A percentile compares a stretch with the other conserved stretches of the same genome.
Conservation (phyloP, 148 eudicot genomes). For the Bassia scoparia region DNA sequence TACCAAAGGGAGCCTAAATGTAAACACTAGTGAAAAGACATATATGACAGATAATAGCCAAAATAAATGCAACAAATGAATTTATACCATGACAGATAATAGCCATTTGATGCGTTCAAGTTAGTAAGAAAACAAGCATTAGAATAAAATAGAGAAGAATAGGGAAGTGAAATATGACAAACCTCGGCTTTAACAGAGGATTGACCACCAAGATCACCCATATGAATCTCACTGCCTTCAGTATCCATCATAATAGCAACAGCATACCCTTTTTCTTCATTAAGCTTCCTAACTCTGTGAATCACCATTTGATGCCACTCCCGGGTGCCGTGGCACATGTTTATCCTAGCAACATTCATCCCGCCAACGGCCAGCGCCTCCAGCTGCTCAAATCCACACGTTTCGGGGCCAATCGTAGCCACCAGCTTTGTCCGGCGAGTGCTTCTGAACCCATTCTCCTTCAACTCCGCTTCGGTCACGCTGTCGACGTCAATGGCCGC, state of each 20-base stretch:
- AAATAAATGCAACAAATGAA: too few species aligned
- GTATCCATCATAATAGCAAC: slow-evolving; percentile 98
- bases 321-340: slow-evolving; percentile 91
- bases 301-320: slow-evolving; percentile 83
- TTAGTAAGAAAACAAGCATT: too few species aligned
- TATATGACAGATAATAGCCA: too few species aligned
- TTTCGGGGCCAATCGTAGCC: slow-evolving; percentile 71
- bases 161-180: not conserved
- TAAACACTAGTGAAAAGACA: too few species aligned
- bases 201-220: slow-evolving; percentile 96
- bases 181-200: slow-evolving; percentile 87
- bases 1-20: too few species aligned
- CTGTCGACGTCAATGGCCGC: slow-evolving; percentile 55
- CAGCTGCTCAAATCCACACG: slow-evolving; percentile 70
- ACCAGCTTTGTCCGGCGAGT: slow-evolving; percentile 79
- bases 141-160: too few species aligned
- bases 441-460: slow-evolving; percentile 90
- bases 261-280: slow-evolving; percentile 84
- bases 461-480: slow-evolving; percentile 82
- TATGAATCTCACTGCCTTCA: slow-evolving; percentile 98
- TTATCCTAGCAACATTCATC: slow-evolving; percentile 90
- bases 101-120: too few species aligned
- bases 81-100: too few species aligned
- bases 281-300: slow-evolving; percentile 66
- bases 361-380: slow-evolving; percentile 90